Evolutionary conservation across 345 rosid genomes (phyloP), one percentile per base, ranked within the genome.

Genomic region (Turnera subulata): DNA sequence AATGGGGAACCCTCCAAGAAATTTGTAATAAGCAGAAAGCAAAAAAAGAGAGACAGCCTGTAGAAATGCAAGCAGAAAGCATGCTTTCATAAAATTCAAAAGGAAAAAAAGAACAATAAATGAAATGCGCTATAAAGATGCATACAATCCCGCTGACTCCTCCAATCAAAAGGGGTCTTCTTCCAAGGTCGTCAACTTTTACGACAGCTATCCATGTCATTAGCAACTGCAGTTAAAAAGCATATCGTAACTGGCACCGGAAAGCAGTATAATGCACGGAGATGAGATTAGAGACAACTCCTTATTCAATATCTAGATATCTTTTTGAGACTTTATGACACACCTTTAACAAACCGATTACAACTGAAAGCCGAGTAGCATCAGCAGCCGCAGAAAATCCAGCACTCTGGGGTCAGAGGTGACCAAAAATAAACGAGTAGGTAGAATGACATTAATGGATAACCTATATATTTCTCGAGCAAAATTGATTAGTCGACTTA

Each of bases 61-160:
- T 11, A 45, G n/a, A 22, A n/a, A 57, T 33, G 37, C 44, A 54
- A 2, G 43, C 11, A 45, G 8, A 64, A 52, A 57, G 42, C 24
- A 58, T 25, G 55, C 18, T 17, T 44, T 13, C 37, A 16, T 32
- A 37, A 29, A 43, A 14, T 29, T 64, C 11, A 54, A 60, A 43
- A n/a, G 59, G 6, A 48, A 35, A 29, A 50, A 4, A 17, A 9
- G 4, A 13, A 19, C 2, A 16, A 49, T 16, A 35, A 45, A 38
- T 32, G 32, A 52, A 58, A 26, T 38, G 29, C 11, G 45, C 1
- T 38, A 42, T 26, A 61, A 44, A 46, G 53, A 61, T 52, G 63
- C 65, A 53, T 70, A 70, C 74, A 70, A 70, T 58, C n/a, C 74
- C 74, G 37, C 61, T 18, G 17, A 70, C 74, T 29, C 74, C 74